These are phyloP conservation scores for Colletotrichum sp. DNA, from an alignment of 2,329 filamentous ascomycete genomes.

Conservation along the genomic window DNA sequence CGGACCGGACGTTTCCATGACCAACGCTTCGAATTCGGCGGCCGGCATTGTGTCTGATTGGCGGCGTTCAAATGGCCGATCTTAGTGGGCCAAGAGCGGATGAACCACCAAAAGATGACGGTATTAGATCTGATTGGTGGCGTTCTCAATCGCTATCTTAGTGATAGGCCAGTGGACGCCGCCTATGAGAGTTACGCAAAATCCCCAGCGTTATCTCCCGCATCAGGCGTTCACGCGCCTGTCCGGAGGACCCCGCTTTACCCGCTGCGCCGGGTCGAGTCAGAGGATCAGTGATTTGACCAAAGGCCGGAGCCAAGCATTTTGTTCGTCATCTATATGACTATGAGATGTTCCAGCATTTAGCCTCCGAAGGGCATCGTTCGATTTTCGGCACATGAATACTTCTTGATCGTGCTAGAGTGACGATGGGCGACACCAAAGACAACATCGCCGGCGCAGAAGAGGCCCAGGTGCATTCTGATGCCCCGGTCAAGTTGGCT, in stretches of 20 bases:
- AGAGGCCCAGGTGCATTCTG: background rate
- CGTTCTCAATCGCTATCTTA: background rate
- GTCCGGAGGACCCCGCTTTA: background rate
- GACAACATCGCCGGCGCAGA: background rate
- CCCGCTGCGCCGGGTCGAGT: background rate
- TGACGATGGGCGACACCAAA: slow-evolving; percentile 12
- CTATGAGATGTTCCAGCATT: background rate
- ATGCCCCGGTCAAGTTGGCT: background rate
- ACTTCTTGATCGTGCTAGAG: background rate
- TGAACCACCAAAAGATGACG: background rate
- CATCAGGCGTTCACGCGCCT: background rate
- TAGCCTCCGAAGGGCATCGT: background rate
- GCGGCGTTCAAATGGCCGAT: slow-evolving; percentile 11
- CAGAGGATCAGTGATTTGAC: background rate
- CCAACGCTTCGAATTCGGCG: background rate
- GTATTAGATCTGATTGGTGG: slow-evolving; percentile 1
- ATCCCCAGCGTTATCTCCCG: slow-evolving; percentile 24
- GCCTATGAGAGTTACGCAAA: slow-evolving; percentile 20
- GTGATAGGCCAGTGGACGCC: slow-evolving; percentile 19
- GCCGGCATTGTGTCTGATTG: background rate
- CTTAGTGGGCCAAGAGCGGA: background rate
- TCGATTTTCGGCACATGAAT: background rate
- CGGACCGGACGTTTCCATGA: background rate
- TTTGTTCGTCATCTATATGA: background rate
- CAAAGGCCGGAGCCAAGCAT: background rate